phyloP scores from a whole-genome alignment of 768 basidiomycete species.

The Kwoniella newhampshirensis region DNA sequence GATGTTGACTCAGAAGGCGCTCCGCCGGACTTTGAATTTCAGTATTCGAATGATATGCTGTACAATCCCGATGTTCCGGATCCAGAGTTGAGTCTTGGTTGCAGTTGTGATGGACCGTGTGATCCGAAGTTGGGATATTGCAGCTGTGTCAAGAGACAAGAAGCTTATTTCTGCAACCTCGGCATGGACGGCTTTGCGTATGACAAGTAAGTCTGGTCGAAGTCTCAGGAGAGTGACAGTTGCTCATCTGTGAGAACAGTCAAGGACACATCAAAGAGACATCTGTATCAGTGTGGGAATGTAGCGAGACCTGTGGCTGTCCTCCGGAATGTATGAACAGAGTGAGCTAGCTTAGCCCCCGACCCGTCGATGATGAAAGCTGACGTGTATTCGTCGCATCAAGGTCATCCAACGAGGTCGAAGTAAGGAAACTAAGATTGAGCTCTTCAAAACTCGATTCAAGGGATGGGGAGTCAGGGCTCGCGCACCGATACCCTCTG shows the following conservation, averaged over 20 bases:
- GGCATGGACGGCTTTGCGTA: slow-evolving; percentile 65
- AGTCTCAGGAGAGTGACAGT: not conserved
- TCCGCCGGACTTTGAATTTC: slow-evolving; percentile 80
- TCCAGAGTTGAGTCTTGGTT: slow-evolving; percentile 68
- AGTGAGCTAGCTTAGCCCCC: slow-evolving; percentile 57
- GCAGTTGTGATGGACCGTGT: slow-evolving; percentile 73
- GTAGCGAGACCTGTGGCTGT: slow-evolving; percentile 77
- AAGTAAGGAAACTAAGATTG: slow-evolving; percentile 63
- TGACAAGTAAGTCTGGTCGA: slow-evolving; percentile 55
- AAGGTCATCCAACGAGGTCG: slow-evolving; percentile 86
- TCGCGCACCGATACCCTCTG: slow-evolving; percentile 64
- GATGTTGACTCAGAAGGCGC: slow-evolving; percentile 64
- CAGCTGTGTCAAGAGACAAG: slow-evolving; percentile 66
- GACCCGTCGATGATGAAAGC: not conserved
- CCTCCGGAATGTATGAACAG: slow-evolving; percentile 77
- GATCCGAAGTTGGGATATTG: slow-evolving; percentile 73
- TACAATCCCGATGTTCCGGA: slow-evolving; percentile 67
- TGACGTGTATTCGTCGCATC: not conserved
- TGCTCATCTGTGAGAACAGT: slow-evolving; percentile 18
- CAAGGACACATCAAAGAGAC: slow-evolving; percentile 59
- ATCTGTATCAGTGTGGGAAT: slow-evolving; percentile 67
- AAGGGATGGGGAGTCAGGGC: slow-evolving; percentile 89
- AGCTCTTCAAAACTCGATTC: slow-evolving; percentile 61
- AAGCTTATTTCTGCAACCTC: slow-evolving; percentile 54
- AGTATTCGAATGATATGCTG: slow-evolving; percentile 81